Evolutionary conservation across 148 eudicot species (phyloP).

Genomic region (Cornus florida): DNA sequence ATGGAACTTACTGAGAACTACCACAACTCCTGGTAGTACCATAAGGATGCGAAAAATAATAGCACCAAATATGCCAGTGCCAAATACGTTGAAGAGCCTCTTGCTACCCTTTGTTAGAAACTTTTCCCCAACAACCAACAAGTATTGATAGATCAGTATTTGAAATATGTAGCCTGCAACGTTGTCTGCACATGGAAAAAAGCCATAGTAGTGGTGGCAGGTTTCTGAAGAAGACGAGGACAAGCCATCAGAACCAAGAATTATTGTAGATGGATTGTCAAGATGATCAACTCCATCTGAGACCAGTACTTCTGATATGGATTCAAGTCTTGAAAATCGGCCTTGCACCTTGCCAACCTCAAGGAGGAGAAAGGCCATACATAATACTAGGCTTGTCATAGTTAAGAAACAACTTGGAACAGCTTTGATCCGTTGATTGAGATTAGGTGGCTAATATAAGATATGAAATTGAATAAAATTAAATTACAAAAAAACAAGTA

Average conservation of each 20-base stretch:
- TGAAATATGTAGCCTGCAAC: conserved; percentile 31
- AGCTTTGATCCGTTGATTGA: no score
- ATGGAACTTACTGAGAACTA: conserved; percentile 22
- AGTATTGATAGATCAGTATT: conserved; percentile 25
- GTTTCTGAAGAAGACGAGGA: background rate
- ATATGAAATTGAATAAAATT: no score
- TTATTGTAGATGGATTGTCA: background rate
- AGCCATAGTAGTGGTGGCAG: conserved; percentile 29
- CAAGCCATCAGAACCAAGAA: background rate
- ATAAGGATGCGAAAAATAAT: conserved; percentile 31
- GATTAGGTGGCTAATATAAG: no score
- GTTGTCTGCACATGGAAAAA: conserved; percentile 43
- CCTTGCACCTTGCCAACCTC: conserved; percentile 6
- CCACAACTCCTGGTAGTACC: conserved; percentile 28
- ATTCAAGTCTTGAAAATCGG: conserved; percentile 20
- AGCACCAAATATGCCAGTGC: conserved; percentile 31
- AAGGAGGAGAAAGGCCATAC: conserved; percentile 12
- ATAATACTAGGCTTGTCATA: background rate
- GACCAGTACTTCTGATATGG: conserved; percentile 16
- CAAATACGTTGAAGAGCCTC: conserved; percentile 30
- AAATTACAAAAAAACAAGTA: no score
- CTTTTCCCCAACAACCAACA: conserved; percentile 30
- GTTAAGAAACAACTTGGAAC: background rate
- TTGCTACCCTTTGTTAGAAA: conserved; percentile 28
- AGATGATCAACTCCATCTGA: conserved; percentile 27